These are phyloP conservation scores for Penicillium sp. DNA, from an alignment of 2,329 filamentous ascomycete species.

Conservation along the genomic window DNA sequence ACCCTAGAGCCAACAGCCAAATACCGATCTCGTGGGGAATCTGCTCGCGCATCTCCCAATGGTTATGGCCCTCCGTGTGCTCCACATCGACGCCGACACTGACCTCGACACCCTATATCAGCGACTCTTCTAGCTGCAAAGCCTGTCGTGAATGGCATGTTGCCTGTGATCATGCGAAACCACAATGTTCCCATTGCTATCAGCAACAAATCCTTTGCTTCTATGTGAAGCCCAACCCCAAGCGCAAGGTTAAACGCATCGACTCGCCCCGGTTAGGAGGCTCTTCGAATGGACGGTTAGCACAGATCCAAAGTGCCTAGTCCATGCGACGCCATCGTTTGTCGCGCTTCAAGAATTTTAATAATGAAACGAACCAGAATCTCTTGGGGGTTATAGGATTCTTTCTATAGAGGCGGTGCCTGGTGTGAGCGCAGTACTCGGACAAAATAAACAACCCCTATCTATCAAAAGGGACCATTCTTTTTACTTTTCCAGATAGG, in stretches of 20 bases:
- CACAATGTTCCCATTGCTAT: conserved; percentile 30
- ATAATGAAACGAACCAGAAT: background rate
- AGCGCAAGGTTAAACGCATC: conserved; percentile 14
- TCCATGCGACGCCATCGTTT: background rate
- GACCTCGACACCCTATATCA: conserved; percentile 6
- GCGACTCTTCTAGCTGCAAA: conserved; percentile 18
- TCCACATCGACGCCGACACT: background rate
- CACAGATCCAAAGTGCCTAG: background rate
- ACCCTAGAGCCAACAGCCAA: background rate
- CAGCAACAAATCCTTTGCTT: conserved; percentile 33
- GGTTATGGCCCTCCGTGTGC: conserved; percentile 22
- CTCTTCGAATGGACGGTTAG: background rate
- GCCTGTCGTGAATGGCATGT: conserved; percentile 28
- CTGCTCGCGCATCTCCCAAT: conserved; percentile 16
- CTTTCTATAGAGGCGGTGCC: background rate
- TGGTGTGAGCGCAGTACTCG: background rate
- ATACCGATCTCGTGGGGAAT: conserved; percentile 8
- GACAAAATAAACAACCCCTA: background rate
- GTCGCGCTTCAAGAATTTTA: background rate
- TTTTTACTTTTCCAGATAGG: background rate
- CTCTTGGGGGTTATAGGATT: background rate
- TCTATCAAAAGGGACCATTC: background rate
- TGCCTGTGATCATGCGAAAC: conserved; percentile 26
- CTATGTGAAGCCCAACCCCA: conserved; percentile 26
- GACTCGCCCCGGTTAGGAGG: background rate